Base-by-base conservation (phyloP, 768 basidiomycete genomes). In the Rhodotorula babjevae region DNA sequence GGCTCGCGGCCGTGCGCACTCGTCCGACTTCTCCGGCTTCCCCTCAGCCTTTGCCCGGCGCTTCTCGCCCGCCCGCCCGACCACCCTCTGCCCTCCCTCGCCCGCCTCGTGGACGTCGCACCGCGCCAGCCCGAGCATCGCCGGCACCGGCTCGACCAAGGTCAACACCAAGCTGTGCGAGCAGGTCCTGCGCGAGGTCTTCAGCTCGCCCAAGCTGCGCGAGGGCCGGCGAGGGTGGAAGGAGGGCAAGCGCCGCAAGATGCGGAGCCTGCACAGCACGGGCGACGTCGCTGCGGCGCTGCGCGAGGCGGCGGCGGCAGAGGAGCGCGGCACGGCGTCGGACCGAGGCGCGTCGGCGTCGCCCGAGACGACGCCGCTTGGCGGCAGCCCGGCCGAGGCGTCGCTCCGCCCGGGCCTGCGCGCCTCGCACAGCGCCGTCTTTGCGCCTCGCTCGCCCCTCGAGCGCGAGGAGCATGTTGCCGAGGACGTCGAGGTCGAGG, bases 121-220 rank as follows among this genome's bases (percentile, higher is more conserved):
- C 68, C 56, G 66, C 49, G 62, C 65, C 33, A 46, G 42, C 16
- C 40, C 60, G 1, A 46, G 64, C 58, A 64, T 93, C 76, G 91
- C 90, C 47, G 95, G 94, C 7, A 90, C 89, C 4, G 95, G 95
- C 2, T 92, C 90, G 23, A 98, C 96, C 11, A 86, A 88, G 65
- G 93, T 97, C 71, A 98, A 99, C 81, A 92, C 90, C 52, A 91
- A 87, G 80, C 83, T 99, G 69, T 94, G 93, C 81, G 93, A 98
- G 79, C 93, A 95, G 77, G 92, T 99, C 59, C 95, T 99, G 79
- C 90, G 87, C 71, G 90, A 91, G 27, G 87, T 98, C 46, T 83
- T 97, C 72, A 87, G 88, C 52, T 73, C 73, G 31, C 77, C 77
- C 18, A 74, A 73, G 63, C 65, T 78, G 36, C 59, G 61, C 85